Conservation (phyloP, 192 early-diverging fungal genomes). For the Mortierella hygrophila region DNA sequence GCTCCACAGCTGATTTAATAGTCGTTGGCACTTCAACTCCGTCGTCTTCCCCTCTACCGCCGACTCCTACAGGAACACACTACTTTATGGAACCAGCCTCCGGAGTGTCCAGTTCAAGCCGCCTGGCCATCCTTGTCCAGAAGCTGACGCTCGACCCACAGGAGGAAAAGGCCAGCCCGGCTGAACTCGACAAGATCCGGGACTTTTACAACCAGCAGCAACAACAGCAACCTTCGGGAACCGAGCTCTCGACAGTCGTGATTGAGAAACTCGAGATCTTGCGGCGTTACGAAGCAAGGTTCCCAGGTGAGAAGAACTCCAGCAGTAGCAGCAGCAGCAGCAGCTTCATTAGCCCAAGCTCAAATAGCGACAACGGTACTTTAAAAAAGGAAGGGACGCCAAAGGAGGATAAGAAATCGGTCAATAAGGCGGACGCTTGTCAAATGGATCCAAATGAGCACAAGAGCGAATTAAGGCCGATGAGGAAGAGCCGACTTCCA, state of each 20-base stretch:
- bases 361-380: background rate
- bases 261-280: conserved; percentile 52
- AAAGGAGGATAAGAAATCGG: background rate
- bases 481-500: conserved; percentile 7
- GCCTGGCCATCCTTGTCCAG: conserved; percentile 27
- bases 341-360: background rate
- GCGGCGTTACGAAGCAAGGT: conserved; percentile 53
- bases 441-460: background rate
- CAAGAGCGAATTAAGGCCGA: conserved; percentile 4
- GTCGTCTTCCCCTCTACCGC: background rate
- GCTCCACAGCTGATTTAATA: conserved; percentile 19
- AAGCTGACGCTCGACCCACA: conserved; percentile 37
- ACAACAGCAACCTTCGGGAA: conserved; percentile 21
- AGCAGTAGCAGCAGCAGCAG: conserved; percentile 12
- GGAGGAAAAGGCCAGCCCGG: conserved; percentile 22
- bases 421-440: background rate
- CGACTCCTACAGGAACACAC: background rate
- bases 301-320: conserved; percentile 55
- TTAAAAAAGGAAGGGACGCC: background rate
- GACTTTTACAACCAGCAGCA: conserved; percentile 10
- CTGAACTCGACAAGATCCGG: conserved; percentile 21
- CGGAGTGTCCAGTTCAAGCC: background rate
- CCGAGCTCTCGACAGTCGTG: conserved; percentile 39
- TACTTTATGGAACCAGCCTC: background rate
- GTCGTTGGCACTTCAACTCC: background rate